A percentile compares a stretch with the other conserved stretches of the same genome.
phyloP scores from a whole-genome alignment of 2,329 filamentous ascomycete species.

The Fusarium mexicanum region DNA sequence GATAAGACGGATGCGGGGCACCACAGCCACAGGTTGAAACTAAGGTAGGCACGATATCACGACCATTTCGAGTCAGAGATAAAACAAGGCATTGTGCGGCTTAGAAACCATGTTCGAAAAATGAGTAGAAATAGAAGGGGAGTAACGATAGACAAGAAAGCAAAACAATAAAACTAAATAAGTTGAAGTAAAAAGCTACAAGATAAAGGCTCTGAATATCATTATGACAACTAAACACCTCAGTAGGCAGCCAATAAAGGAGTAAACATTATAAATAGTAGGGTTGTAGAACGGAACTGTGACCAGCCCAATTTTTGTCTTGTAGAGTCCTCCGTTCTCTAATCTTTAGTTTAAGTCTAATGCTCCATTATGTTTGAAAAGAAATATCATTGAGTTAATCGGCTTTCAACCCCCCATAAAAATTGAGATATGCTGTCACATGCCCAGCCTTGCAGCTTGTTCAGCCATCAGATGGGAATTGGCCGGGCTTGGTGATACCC shows the following conservation, averaged over 20 bases:
- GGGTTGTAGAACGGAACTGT: background rate
- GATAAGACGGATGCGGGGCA: conserved; percentile 16
- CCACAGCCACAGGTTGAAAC: background rate
- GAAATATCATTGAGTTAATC: background rate
- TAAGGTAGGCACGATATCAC: background rate
- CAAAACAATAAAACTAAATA: background rate
- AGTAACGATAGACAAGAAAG: background rate
- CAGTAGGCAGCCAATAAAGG: background rate
- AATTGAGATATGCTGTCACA: background rate
- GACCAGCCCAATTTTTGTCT: background rate
- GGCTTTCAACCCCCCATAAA: background rate
- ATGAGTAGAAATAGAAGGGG: background rate
- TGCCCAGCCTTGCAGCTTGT: conserved; percentile 9
- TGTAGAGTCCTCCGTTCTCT: background rate
- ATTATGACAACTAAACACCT: no score
- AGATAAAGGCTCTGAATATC: background rate
- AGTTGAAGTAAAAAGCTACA: background rate
- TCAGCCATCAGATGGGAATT: conserved; percentile 14
- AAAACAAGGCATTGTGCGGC: background rate
- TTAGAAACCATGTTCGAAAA: background rate
- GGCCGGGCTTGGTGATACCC: conserved; percentile 23
- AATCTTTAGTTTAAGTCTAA: background rate
- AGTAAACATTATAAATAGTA: background rate
- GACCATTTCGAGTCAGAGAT: background rate
- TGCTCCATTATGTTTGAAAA: background rate